Evolutionary conservation across 1,139 yeast genomes (phyloP), one percentile per base, ranked within the genome.

Genomic region (Blastobotrys niveus): DNA sequence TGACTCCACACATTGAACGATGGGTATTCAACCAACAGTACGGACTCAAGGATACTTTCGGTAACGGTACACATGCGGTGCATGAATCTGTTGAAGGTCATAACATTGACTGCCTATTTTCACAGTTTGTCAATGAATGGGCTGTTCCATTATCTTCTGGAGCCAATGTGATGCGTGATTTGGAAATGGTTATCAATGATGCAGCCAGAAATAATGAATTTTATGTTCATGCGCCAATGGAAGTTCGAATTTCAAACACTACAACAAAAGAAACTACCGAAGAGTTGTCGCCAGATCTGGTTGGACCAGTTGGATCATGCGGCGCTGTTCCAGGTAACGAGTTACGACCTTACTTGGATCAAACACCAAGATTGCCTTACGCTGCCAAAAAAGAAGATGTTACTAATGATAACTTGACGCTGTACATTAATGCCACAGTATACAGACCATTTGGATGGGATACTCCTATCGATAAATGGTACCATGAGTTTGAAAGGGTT

Each of bases 81-180:
- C 91, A 83, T 58, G 75, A 79, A 50, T 55, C 65, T 20, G 89
- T 84, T 29, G 89, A 84, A 51, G 95, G 89, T 2, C 78, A 89
- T 58, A 88, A 87, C 62, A 87, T 91, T 95, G 97, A 91, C 67
- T 91, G 98, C 62, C 70, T 89, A 54, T 91, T 88, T 63, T 80
- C 89, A 38, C 98, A 91, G 64, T 89, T 82, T 66, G 98, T 91
- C 45, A 81, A 89, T 61, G 98, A 91, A 67, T 91, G 98, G 98
- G 87, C 91, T 12, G 78, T 94, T 45, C 97, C 97, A 25, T 69
- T 91, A 59, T 72, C 68, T 24, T 75, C 77, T 48, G 97, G 97
- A 8, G 80, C 80, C 7, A 82, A 80, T 42, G 80, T 83, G 10
- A 73, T 89, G 53, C 71, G 75, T 43, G 70, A 83, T 42, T 70